phyloP scores from a whole-genome alignment of 2,329 filamentous ascomycete species.

The Gaeumannomyces sp. region DNA sequence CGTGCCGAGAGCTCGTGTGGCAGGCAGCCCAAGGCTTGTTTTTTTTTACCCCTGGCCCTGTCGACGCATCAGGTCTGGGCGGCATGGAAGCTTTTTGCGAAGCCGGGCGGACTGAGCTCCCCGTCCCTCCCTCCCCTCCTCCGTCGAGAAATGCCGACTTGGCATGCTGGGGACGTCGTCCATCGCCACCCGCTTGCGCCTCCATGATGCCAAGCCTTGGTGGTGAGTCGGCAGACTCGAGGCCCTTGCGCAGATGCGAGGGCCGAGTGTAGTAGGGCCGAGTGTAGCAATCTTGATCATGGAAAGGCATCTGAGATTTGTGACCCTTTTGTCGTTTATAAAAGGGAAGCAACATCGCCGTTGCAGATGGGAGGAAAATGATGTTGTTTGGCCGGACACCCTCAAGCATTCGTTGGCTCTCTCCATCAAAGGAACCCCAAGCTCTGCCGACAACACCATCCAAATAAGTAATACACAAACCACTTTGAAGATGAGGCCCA shows the following conservation, averaged over 20 bases:
- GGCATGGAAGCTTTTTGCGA: too few species aligned
- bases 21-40: too few species aligned
- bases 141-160: not conserved
- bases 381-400: not conserved
- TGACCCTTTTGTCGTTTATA: not conserved
- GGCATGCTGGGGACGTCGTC: too few species aligned
- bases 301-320: too few species aligned
- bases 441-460: not conserved
- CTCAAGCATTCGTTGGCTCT: not conserved
- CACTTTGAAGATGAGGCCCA: not conserved
- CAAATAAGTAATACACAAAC: not conserved
- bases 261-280: not conserved
- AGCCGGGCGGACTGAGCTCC: too few species aligned
- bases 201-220: not conserved
- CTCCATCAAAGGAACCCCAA: not conserved
- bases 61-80: too few species aligned
- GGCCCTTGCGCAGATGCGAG: too few species aligned
- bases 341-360: not conserved
- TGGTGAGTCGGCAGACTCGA: not conserved
- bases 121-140: too few species aligned
- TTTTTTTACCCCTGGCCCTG: too few species aligned
- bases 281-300: not conserved
- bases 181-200: not conserved
- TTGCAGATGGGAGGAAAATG: not conserved
- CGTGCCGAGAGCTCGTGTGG: too few species aligned